A percentile compares a stretch with the other conserved stretches of the same genome.
Conservation (phyloP, 108 stramenopile species). For the Cylindrotheca closterium region DNA sequence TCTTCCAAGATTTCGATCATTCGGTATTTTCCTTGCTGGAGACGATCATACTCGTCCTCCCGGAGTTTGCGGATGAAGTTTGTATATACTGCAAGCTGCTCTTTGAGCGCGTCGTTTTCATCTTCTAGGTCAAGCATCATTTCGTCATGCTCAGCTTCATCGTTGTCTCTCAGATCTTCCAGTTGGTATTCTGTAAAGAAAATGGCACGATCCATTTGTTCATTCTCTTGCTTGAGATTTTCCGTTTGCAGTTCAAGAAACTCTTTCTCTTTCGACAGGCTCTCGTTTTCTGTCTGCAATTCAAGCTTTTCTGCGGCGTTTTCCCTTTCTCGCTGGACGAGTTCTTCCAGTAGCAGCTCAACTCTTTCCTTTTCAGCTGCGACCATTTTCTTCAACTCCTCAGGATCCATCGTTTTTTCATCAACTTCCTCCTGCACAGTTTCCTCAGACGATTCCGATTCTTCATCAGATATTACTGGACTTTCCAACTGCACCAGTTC, state of each 20-base stretch:
- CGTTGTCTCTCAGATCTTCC: not conserved
- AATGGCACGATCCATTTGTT: not conserved
- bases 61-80: not conserved
- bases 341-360: not conserved
- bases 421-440: no score
- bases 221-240: not conserved
- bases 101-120: not conserved
- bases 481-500: no score
- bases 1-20: not conserved
- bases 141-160: not conserved
- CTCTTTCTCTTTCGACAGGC: not conserved
- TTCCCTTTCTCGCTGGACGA: not conserved
- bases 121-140: not conserved
- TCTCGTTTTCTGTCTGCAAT: not conserved
- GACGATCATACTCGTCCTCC: not conserved
- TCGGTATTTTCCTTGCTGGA: not conserved
- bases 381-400: not conserved
- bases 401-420: not conserved
- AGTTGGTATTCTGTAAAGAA: not conserved
- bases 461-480: no score
- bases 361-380: not conserved
- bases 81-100: not conserved
- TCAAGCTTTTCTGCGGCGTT: not conserved
- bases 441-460: no score
- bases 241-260: not conserved